Evolutionary conservation across 495 filamentous ascomycete genomes (phyloP), one percentile per base, ranked within the genome.

Genomic region (Tricharina praecox): DNA sequence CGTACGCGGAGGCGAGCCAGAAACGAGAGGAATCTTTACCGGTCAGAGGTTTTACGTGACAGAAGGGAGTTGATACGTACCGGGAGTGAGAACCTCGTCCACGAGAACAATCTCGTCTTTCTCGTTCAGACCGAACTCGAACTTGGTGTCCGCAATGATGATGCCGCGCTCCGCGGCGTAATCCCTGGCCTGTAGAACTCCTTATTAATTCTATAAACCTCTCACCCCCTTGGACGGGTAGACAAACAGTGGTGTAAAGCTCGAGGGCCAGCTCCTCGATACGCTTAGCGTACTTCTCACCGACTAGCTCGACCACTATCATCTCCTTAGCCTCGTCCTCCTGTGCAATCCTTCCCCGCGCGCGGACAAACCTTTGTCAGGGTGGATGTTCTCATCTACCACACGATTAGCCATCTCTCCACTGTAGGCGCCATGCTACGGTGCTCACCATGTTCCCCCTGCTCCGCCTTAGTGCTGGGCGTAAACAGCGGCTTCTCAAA

Each of bases 131-230:
- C 68, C 81, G 68, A 51, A 75, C 60, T 87, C 82, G 60, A 88
- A 85, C 63, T 87, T 87, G 23, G 81, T 87, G 63, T 87, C 81
- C 11, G 85, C 88, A 45, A 95, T 86, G 53, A 95, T 86, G 49
- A 97, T 85, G 3, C 90, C 87, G 7, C 76, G 72, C 51, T 76
- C 72, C 10, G 68, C 67, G 2, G 88, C 90, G 55, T 93, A 84
- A 45, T 70, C 75, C 33, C 74, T 70, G 3, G 81, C 86, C 44
- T 72, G 13, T 51, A 43, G 0, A 32, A 39, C 15, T 16, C 11
- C 36, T 8, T 39, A 39, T 16, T 16, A 5, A 16, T 5, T 32
- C 36, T 39, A 39, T 15, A n/a, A n/a, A 5, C 36, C 36, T n/a
- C n/a, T n/a, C n/a, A n/a, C n/a, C n/a, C n/a, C n/a, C n/a, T n/a